phyloP scores from a whole-genome alignment of 1,139 yeast genomes.

The Magnusiomyces paraingens region DNA sequence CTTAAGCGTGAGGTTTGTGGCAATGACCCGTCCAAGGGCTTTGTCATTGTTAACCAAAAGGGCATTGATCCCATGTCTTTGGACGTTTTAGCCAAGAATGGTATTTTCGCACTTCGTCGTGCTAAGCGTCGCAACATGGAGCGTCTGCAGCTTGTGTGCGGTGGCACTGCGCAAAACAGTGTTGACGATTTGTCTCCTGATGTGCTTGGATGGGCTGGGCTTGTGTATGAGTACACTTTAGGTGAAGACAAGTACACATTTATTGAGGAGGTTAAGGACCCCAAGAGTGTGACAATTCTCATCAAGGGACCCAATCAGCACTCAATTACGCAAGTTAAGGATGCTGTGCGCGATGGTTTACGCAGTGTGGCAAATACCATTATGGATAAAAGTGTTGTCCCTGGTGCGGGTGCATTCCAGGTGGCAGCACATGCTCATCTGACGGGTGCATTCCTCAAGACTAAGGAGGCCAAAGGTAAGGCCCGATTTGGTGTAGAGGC shows the following conservation, averaged over 20 bases:
- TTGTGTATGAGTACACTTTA: slow-evolving; percentile 83
- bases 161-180: slow-evolving; percentile 97
- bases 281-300: slow-evolving; percentile 84
- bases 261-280: slow-evolving; percentile 86
- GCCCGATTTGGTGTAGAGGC: slow-evolving; percentile 88
- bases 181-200: slow-evolving; percentile 88
- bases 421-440: slow-evolving; percentile 73
- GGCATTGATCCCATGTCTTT: slow-evolving; percentile 99
- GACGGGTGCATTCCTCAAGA: slow-evolving; percentile 34
- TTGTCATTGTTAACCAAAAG: slow-evolving; percentile 95
- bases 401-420: slow-evolving; percentile 97
- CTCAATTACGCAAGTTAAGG: slow-evolving; percentile 85
- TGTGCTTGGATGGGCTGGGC: slow-evolving; percentile 85
- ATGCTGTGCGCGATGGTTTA: slow-evolving; percentile 94
- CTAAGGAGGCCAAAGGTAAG: slow-evolving; percentile 69
- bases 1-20: slow-evolving; percentile 90
- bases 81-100: slow-evolving; percentile 88
- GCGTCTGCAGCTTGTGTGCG: slow-evolving; percentile 90
- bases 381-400: slow-evolving; percentile 77
- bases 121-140: slow-evolving; percentile 99
- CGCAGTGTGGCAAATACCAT: slow-evolving; percentile 91
- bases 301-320: slow-evolving; percentile 92
- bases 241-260: slow-evolving; percentile 98
- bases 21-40: slow-evolving; percentile 63
- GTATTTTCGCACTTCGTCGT: slow-evolving; percentile 89